Percentiles rank a stretch among this genome's conserved stretches.
These are phyloP conservation scores for Nicotiana noctiflora DNA, from an alignment of 257 asterid species.

Conservation along the genomic window DNA sequence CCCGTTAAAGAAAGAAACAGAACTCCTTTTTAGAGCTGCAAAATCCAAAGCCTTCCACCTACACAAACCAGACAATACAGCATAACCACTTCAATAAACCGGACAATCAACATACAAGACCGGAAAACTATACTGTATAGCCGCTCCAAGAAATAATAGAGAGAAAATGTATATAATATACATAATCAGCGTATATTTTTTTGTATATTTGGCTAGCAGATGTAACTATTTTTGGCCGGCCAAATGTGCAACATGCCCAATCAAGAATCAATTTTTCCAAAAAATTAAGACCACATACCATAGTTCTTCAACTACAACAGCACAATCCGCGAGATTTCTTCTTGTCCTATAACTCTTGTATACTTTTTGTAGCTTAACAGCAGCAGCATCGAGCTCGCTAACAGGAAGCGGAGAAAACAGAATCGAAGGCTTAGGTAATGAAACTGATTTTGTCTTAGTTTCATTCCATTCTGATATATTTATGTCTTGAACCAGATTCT, in stretches of 20 bases:
- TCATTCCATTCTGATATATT: constrained; percentile 19
- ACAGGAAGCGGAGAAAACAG: constrained; percentile 65
- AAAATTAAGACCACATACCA: constrained; percentile 43
- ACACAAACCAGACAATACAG: neutral
- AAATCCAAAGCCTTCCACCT: constrained; percentile 98
- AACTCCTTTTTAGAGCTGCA: constrained; percentile 74
- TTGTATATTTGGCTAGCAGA: too few species aligned
- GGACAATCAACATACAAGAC: neutral
- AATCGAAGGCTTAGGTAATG: constrained; percentile 57
- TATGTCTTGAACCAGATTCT: constrained; percentile 39
- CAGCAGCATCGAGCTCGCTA: constrained; percentile 88
- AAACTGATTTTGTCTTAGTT: constrained; percentile 7
- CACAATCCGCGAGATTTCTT: constrained; percentile 92
- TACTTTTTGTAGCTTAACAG: constrained; percentile 79
- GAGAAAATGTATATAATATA: too few species aligned
- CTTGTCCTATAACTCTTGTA: constrained; percentile 89
- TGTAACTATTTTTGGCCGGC: too few species aligned
- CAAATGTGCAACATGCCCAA: too few species aligned
- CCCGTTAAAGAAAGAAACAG: constrained; percentile 69
- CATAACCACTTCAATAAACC: constrained; percentile 5
- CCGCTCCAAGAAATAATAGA: too few species aligned
- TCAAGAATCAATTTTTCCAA: neutral
- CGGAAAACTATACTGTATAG: too few species aligned
- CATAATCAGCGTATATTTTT: too few species aligned
- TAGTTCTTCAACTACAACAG: constrained; percentile 92